A percentile compares a stretch with the other conserved stretches of the same genome.
These are phyloP conservation scores for Flaveria ramosissima DNA, from an alignment of 129 eudicot species.

Conservation along the genomic window DNA sequence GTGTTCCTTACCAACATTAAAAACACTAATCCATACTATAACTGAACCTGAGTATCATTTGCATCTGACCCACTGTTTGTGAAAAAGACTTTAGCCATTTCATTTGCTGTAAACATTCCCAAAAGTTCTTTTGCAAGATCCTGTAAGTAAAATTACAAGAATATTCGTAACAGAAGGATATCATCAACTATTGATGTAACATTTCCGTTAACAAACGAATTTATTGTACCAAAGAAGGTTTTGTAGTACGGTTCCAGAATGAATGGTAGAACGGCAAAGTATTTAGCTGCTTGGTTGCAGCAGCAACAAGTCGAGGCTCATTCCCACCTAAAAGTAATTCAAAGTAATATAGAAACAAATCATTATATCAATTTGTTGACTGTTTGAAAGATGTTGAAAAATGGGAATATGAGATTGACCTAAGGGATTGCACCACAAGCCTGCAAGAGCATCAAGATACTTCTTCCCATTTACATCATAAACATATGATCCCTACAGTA, in stretches of 20 bases:
- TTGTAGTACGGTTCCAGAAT: slow-evolving; percentile 93
- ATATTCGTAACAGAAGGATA: neutral
- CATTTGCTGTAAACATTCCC: slow-evolving; percentile 63
- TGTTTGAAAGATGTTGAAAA: neutral
- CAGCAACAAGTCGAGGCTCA: slow-evolving; percentile 81
- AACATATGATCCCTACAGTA: slow-evolving; percentile 77
- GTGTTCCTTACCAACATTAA: neutral
- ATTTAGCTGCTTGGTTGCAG: slow-evolving; percentile 82
- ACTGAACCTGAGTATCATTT: slow-evolving; percentile 83
- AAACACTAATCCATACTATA: neutral
- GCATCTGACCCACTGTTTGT: slow-evolving; percentile 94
- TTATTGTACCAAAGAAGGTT: slow-evolving; percentile 70
- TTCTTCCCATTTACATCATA: slow-evolving; percentile 75
- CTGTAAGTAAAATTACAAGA: slow-evolving; percentile 34
- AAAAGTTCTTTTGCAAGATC: slow-evolving; percentile 84
- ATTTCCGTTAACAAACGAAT: neutral
- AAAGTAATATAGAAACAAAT: slow-evolving; percentile 15
- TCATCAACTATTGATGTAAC: slow-evolving; percentile 15
- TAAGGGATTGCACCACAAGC: slow-evolving; percentile 88
- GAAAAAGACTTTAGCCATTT: slow-evolving; percentile 87
- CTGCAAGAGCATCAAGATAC: slow-evolving; percentile 96
- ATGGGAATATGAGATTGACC: slow-evolving; percentile 39
- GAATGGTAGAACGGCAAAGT: slow-evolving; percentile 94
- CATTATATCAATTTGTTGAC: neutral
- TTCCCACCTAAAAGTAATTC: slow-evolving; percentile 65